A percentile compares a stretch with the other conserved stretches of the same genome.
phyloP scores from a whole-genome alignment of 768 basidiomycete species.

The Lepiota venenata region DNA sequence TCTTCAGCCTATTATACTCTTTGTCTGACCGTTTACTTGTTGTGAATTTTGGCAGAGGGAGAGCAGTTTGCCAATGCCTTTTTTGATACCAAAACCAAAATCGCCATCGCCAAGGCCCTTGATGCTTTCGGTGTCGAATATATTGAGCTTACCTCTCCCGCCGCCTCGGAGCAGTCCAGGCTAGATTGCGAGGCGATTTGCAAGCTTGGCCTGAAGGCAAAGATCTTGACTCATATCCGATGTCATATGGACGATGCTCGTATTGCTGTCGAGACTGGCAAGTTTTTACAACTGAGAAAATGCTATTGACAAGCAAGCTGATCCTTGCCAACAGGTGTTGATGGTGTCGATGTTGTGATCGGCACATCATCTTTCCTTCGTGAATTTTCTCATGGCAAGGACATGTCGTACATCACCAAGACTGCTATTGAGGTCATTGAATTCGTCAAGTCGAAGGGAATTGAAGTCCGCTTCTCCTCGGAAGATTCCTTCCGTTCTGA shows the following conservation, averaged over 20 bases:
- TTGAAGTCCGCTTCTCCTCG: constrained; percentile 99
- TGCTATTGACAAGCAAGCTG: constrained; percentile 2
- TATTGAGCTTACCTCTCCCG: constrained; percentile 98
- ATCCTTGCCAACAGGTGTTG: constrained; percentile 64
- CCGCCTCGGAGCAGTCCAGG: constrained; percentile 93
- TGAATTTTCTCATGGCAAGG: constrained; percentile 99
- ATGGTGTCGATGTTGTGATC: constrained; percentile 99
- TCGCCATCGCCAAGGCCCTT: constrained; percentile 96
- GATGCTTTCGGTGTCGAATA: constrained; percentile 99
- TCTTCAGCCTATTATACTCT: constrained; percentile 9
- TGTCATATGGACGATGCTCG: constrained; percentile 99
- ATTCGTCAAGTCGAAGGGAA: constrained; percentile 99
- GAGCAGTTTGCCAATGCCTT: constrained; percentile 99
- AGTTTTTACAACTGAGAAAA: constrained; percentile 18
- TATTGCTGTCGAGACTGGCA: constrained; percentile 97
- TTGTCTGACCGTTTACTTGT: constrained; percentile 11
- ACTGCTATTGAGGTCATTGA: constrained; percentile 98
- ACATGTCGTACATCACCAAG: constrained; percentile 99
- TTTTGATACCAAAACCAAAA: constrained; percentile 99
- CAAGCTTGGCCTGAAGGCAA: constrained; percentile 94
- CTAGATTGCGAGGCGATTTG: constrained; percentile 97
- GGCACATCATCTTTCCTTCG: constrained; percentile 98
- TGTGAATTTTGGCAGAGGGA: constrained; percentile 60
- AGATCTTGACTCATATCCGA: constrained; percentile 98
- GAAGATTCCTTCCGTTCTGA: constrained; percentile 99